Evolutionary conservation across 768 basidiomycete species (phyloP).

Genomic region (Macrocybe gigantea): DNA sequence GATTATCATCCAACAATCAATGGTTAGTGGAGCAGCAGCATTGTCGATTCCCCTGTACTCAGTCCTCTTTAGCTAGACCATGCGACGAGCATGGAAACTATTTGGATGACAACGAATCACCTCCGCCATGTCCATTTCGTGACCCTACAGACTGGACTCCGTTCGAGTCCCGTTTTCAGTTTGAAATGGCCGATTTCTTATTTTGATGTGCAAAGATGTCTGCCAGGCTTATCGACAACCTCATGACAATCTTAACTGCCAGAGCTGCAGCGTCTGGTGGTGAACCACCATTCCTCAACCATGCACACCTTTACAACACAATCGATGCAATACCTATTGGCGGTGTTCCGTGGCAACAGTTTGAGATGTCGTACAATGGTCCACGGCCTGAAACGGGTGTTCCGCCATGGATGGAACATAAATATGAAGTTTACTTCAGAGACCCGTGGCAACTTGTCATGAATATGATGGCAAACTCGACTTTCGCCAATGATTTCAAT

Average conservation of each 20-base stretch:
- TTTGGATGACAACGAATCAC: neutral
- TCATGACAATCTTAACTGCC: slow-evolving; percentile 9
- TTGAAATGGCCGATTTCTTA: slow-evolving; percentile 6
- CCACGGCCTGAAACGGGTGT: slow-evolving; percentile 10
- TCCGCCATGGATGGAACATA: slow-evolving; percentile 24
- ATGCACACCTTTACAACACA: slow-evolving; percentile 21
- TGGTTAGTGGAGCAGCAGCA: too few relatives aligned
- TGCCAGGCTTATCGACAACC: neutral
- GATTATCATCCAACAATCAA: too few relatives aligned
- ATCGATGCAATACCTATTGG: slow-evolving; percentile 31
- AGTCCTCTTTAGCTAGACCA: neutral
- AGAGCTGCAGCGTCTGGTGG: slow-evolving; percentile 7
- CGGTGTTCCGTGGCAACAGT: slow-evolving; percentile 29
- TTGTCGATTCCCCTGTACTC: neutral
- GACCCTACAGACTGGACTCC: slow-evolving; percentile 1
- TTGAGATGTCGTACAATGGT: slow-evolving; percentile 21
- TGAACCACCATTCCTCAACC: slow-evolving; percentile 23
- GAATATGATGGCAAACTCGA: slow-evolving; percentile 25
- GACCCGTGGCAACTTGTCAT: slow-evolving; percentile 20
- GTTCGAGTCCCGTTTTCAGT: neutral
- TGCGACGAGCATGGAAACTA: slow-evolving; percentile 2
- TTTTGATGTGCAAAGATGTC: slow-evolving; percentile 6
- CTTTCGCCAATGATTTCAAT: slow-evolving; percentile 27
- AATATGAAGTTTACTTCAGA: slow-evolving; percentile 26
- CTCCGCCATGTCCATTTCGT: neutral